Conservation (phyloP, 2,329 filamentous ascomycete species). For the Colletotrichum sp. region DNA sequence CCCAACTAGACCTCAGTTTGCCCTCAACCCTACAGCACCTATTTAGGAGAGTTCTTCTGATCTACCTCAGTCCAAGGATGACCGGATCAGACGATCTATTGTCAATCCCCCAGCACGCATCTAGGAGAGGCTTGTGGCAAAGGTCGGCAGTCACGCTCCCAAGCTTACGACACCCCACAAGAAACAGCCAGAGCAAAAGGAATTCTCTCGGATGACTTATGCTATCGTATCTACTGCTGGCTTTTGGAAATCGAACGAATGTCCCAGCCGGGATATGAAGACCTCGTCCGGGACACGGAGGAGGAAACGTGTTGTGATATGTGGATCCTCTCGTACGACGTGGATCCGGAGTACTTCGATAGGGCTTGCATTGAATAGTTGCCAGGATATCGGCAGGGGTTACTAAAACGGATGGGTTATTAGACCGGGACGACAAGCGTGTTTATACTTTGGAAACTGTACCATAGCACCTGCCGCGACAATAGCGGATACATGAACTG, state of each 20-base stretch:
- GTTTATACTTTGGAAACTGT: background rate
- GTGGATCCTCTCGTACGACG: background rate
- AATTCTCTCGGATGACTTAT: background rate
- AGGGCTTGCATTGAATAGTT: background rate
- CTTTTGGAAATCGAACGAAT: background rate
- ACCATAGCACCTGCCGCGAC: background rate
- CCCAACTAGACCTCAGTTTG: slow-evolving; percentile 4
- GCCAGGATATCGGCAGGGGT: background rate
- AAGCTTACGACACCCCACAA: background rate
- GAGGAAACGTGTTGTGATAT: background rate
- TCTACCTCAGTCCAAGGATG: background rate
- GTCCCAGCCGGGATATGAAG: background rate
- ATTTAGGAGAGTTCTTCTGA: background rate
- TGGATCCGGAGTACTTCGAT: background rate
- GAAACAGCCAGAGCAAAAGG: background rate
- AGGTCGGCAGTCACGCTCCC: background rate
- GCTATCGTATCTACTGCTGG: too few relatives aligned
- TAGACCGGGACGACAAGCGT: background rate
- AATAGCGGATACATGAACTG: background rate
- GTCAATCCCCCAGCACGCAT: background rate
- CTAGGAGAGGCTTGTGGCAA: background rate
- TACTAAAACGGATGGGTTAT: background rate
- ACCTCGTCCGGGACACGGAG: background rate
- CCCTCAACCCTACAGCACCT: background rate
- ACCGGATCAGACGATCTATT: background rate